A percentile compares a stretch with the other conserved stretches of the same genome.
Evolutionary conservation across 495 filamentous ascomycete species (phyloP).

Genomic region (Tricharina praecox): DNA sequence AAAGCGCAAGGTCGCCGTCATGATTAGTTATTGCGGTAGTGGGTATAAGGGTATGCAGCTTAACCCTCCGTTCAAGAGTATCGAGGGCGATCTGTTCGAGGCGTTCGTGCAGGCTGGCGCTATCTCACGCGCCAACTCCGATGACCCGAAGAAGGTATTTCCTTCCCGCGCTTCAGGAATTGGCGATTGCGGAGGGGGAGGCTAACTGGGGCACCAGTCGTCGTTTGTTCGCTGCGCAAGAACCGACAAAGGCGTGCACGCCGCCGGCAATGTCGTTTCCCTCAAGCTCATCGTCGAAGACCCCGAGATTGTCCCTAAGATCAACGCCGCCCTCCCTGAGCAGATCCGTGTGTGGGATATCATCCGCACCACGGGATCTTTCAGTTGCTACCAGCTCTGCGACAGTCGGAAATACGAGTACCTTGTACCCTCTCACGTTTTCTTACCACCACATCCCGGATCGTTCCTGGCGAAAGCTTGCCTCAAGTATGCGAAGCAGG

Average conservation of each 20-base stretch:
- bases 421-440: constrained; percentile 75
- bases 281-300: constrained; percentile 94
- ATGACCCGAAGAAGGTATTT: constrained; percentile 80
- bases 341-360: constrained; percentile 94
- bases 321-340: constrained; percentile 65
- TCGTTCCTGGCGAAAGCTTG: constrained; percentile 69
- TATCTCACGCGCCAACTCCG: constrained; percentile 88
- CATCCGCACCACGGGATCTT: constrained; percentile 62
- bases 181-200: too few relatives aligned
- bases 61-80: constrained; percentile 61
- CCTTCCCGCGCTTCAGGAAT: too few relatives aligned
- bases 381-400: constrained; percentile 81
- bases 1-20: constrained; percentile 86
- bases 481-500: constrained; percentile 51
- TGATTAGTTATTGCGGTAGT: constrained; percentile 91
- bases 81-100: constrained; percentile 88
- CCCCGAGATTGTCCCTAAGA: constrained; percentile 65
- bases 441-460: constrained; percentile 77
- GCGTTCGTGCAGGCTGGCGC: constrained; percentile 80
- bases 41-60: constrained; percentile 96
- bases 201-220: constrained; percentile 33
- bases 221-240: constrained; percentile 82
- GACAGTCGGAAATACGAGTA: constrained; percentile 95
- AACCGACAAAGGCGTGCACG: constrained; percentile 96
- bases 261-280: constrained; percentile 88